Percentiles rank a stretch among this genome's conserved stretches.
phyloP scores from a whole-genome alignment of 768 basidiomycete genomes.

The Lactarius quietus region DNA sequence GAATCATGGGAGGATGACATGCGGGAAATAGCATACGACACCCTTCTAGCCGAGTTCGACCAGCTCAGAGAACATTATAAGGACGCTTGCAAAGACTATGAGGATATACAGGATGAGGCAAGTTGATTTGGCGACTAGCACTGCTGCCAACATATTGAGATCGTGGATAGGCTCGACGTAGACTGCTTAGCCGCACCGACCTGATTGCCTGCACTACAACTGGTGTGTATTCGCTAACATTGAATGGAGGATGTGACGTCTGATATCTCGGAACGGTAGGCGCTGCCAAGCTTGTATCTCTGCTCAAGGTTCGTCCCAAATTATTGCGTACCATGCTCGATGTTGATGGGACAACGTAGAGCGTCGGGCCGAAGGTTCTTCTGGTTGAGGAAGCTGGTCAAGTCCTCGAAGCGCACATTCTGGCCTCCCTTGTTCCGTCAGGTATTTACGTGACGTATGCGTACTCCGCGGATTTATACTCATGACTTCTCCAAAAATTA shows the following conservation, averaged over 20 bases:
- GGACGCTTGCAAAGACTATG: slow-evolving; percentile 37
- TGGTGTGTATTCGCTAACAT: slow-evolving; percentile 39
- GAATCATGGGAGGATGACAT: slow-evolving; percentile 46
- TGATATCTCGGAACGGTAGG: slow-evolving; percentile 38
- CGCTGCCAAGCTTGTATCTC: slow-evolving; percentile 59
- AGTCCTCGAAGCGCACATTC: slow-evolving; percentile 73
- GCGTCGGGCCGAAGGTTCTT: slow-evolving; percentile 55
- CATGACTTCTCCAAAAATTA: background rate
- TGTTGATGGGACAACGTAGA: slow-evolving; percentile 37
- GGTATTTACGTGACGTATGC: slow-evolving; percentile 2
- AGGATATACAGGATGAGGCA: slow-evolving; percentile 54
- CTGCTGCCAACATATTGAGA: background rate
- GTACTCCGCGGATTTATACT: background rate
- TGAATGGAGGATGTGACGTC: background rate
- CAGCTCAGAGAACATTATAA: slow-evolving; percentile 39
- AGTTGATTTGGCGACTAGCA: slow-evolving; percentile 20
- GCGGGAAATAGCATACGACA: slow-evolving; percentile 32
- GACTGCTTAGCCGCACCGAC: slow-evolving; percentile 50
- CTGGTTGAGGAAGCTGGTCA: slow-evolving; percentile 83
- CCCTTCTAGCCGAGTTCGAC: slow-evolving; percentile 42
- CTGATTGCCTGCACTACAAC: slow-evolving; percentile 78
- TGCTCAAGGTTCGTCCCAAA: slow-evolving; percentile 47
- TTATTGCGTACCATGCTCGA: background rate
- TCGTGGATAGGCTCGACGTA: slow-evolving; percentile 47
- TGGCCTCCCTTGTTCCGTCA: slow-evolving; percentile 56